Conservation (phyloP, 306 rosid species). For the Castanea sativa region DNA sequence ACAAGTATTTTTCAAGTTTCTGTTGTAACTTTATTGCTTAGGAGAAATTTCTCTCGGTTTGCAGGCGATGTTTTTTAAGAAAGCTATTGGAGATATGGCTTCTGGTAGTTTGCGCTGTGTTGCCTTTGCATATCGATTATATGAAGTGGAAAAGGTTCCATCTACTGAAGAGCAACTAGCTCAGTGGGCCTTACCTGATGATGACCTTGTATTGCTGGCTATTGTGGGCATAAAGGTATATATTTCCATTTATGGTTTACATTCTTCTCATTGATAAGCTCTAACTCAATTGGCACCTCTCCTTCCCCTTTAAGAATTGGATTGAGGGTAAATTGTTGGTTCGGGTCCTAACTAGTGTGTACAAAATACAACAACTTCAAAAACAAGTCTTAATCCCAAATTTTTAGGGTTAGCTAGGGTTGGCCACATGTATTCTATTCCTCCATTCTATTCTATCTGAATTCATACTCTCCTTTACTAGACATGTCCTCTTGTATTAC, state of each 20-base stretch:
- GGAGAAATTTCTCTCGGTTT: conserved; percentile 13
- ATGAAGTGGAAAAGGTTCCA: conserved; percentile 55
- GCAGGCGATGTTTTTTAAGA: conserved; percentile 53
- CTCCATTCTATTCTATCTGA: too few relatives aligned
- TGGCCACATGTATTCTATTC: too few relatives aligned
- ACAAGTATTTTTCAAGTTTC: not conserved
- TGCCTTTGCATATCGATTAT: conserved; percentile 71
- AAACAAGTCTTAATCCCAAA: too few relatives aligned
- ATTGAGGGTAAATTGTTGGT: not conserved
- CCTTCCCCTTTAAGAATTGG: not conserved
- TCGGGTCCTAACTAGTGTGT: not conserved
- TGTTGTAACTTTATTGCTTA: not conserved
- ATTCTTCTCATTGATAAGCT: not conserved
- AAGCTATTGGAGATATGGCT: conserved; percentile 82
- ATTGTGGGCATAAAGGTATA: conserved; percentile 84
- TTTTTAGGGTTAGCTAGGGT: too few relatives aligned
- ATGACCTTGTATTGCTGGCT: conserved; percentile 76
- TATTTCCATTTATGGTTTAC: not conserved
- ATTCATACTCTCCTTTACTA: too few relatives aligned
- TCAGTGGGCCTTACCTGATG: conserved; percentile 80
- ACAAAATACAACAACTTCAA: not conserved
- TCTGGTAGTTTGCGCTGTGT: conserved; percentile 69
- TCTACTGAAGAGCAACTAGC: conserved; percentile 59
- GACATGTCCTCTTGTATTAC: too few relatives aligned
- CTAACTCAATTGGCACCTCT: not conserved